Conservation (phyloP, 331 rosid species). For the Saraca asoca region DNA sequence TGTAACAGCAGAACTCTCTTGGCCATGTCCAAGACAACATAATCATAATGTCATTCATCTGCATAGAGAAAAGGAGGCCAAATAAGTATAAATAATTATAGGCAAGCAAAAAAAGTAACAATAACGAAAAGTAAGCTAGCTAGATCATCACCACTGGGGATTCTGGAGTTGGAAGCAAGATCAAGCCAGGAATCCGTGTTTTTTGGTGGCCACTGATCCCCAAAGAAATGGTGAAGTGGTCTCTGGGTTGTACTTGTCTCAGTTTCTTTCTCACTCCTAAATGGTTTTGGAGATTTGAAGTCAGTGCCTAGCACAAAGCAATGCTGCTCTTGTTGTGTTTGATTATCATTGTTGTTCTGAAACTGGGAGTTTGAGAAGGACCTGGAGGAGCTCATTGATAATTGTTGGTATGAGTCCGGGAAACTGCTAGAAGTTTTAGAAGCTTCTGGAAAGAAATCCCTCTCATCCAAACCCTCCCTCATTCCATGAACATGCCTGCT, state of each 20-base stretch:
- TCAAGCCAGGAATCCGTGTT: slow-evolving; percentile 93
- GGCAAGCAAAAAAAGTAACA: not conserved
- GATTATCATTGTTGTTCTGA: slow-evolving; percentile 50
- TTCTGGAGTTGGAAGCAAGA: slow-evolving; percentile 85
- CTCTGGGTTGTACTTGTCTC: slow-evolving; percentile 57
- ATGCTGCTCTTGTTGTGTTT: slow-evolving; percentile 62
- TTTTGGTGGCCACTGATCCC: slow-evolving; percentile 82
- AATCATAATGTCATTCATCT: slow-evolving; percentile 59
- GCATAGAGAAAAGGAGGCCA: slow-evolving; percentile 35
- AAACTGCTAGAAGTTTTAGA: slow-evolving; percentile 60
- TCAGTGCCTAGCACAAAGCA: slow-evolving; percentile 90
- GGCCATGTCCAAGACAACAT: not conserved
- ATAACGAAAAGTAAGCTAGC: not conserved
- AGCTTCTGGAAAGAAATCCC: slow-evolving; percentile 80
- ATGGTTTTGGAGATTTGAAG: slow-evolving; percentile 66
- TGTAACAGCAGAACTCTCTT: too few species aligned
- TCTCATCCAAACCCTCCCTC: slow-evolving; percentile 73
- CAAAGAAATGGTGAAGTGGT: slow-evolving; percentile 95
- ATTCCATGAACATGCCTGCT: slow-evolving; percentile 62
- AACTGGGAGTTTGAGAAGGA: slow-evolving; percentile 57
- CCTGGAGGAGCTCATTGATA: slow-evolving; percentile 54
- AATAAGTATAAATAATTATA: slow-evolving; percentile 14
- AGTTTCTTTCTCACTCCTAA: slow-evolving; percentile 51
- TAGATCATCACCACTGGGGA: slow-evolving; percentile 51
- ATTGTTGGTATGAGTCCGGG: slow-evolving; percentile 56